Evolutionary conservation across 768 basidiomycete genomes (phyloP).

Genomic region (Paxillus ammoniavirescens): DNA sequence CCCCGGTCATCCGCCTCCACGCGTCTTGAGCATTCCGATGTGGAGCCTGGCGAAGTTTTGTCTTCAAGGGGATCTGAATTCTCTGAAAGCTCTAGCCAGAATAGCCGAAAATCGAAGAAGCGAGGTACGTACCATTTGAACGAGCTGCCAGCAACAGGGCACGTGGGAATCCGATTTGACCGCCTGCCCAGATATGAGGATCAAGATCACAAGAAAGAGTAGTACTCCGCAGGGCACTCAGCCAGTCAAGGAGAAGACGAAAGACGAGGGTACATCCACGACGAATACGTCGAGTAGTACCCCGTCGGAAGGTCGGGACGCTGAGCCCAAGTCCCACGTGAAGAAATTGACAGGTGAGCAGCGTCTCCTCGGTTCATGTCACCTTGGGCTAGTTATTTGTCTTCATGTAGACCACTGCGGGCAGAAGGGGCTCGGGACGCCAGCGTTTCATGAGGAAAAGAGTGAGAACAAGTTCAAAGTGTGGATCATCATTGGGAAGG

Average conservation of each 20-base stretch:
- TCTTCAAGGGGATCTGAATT: conserved; percentile 24
- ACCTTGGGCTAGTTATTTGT: background rate
- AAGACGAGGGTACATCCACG: conserved; percentile 6
- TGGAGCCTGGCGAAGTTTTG: conserved; percentile 27
- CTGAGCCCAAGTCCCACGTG: conserved; percentile 10
- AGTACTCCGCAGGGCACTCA: background rate
- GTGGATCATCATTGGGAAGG: conserved; percentile 47
- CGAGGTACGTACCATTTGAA: conserved; percentile 8
- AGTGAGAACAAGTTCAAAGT: conserved; percentile 31
- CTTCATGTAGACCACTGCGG: conserved; percentile 22
- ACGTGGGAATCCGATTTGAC: too few species aligned
- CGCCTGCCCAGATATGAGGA: background rate
- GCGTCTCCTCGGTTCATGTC: background rate
- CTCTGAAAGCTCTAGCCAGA: conserved; percentile 20
- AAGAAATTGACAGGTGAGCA: conserved; percentile 13
- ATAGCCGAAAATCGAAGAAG: conserved; percentile 3
- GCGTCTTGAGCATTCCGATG: conserved; percentile 3
- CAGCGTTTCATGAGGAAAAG: conserved; percentile 34
- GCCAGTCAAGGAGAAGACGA: conserved; percentile 7
- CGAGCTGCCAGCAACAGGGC: background rate
- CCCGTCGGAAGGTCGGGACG: background rate
- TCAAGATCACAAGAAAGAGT: background rate
- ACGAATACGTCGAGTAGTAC: background rate
- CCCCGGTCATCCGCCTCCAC: background rate
- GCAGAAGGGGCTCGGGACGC: conserved; percentile 18